Evolutionary conservation across 306 rosid species (phyloP), one percentile per base, ranked within the genome.

Genomic region (Pyrus betulifolia): DNA sequence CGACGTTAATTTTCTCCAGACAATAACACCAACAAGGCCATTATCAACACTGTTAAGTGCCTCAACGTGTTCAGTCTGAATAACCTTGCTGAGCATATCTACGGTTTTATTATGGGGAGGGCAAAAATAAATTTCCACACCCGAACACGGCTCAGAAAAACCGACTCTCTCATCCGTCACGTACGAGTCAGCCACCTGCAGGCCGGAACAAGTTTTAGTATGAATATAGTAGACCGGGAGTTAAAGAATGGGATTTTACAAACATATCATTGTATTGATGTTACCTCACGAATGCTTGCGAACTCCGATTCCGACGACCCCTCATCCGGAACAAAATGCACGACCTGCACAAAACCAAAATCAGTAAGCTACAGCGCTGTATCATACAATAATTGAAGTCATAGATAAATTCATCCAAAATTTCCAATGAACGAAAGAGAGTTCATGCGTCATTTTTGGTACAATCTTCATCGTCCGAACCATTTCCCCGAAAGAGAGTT

Each of bases 21-120:
- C 99, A 96, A 88, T 80, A 87, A 96, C 84, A 87, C 97, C 99
- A 84, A 96, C 88, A 82, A 96, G 88, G 75, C 99, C 99, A 91
- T 85, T 80, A 88, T 92, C 93, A 85, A 96, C 86, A 77, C 86
- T 78, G 86, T 91, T 87, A 81, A 92, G 88, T 83, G 89, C 91
- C 77, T 88, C 98, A 67, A 84, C 55, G 83, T 91, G 92, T 84
- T 91, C 93, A 84, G 84, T 87, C 75, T 90, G 78, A 82, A 92
- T 86, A 83, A 89, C 78, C 81, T 87, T 89, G 89, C 91, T 76
- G 66, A 96, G 92, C 90, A 86, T 87, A 78, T 92, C 99, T 78
- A 89, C 81, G 71, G 89, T 91, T 82, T 87, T 89, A 72, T 82
- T 80, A 83, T 88, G 96, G 14, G 97, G 96, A 11, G 99, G 96